A percentile compares a stretch with the other conserved stretches of the same genome.
Evolutionary conservation across 495 filamentous ascomycete species (phyloP).

Genomic region (Neohortaea acidophila): DNA sequence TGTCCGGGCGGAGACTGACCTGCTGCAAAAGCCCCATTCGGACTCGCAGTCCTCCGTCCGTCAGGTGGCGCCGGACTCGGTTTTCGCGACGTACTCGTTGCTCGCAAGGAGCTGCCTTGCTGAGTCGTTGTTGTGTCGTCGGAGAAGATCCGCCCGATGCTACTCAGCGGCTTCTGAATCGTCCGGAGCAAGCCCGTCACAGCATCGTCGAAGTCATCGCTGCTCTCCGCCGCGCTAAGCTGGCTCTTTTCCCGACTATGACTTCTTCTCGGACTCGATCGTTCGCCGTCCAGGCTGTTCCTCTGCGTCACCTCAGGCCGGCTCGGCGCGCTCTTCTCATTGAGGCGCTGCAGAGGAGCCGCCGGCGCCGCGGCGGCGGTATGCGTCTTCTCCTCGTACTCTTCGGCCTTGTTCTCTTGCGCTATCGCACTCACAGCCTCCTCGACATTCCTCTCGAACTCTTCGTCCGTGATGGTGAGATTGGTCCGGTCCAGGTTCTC

Average conservation of each 20-base stretch:
- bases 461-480: conserved; percentile 82
- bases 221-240: conserved; percentile 27
- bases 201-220: conserved; percentile 58
- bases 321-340: conserved; percentile 47
- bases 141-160: conserved; percentile 94
- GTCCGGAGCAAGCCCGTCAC: conserved; percentile 77
- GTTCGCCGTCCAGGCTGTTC: conserved; percentile 42
- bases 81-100: conserved; percentile 44
- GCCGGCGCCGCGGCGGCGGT: conserved; percentile 13
- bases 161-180: conserved; percentile 80
- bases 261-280: conserved; percentile 33
- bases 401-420: conserved; percentile 55
- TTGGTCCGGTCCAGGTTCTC: conserved; percentile 90
- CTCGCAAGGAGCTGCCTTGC: conserved; percentile 27
- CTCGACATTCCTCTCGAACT: conserved; percentile 91
- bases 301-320: conserved; percentile 39
- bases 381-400: conserved; percentile 14
- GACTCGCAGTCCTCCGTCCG: conserved; percentile 39
- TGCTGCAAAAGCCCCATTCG: conserved; percentile 33
- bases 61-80: conserved; percentile 40
- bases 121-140: conserved; percentile 41
- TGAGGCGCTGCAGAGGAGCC: conserved; percentile 27
- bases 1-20: conserved; percentile 19
- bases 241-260: conserved; percentile 24
- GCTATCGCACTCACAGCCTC: conserved; percentile 92